phyloP scores from a whole-genome alignment of 2,329 filamentous ascomycete species.

The Zasmidium angulare region DNA sequence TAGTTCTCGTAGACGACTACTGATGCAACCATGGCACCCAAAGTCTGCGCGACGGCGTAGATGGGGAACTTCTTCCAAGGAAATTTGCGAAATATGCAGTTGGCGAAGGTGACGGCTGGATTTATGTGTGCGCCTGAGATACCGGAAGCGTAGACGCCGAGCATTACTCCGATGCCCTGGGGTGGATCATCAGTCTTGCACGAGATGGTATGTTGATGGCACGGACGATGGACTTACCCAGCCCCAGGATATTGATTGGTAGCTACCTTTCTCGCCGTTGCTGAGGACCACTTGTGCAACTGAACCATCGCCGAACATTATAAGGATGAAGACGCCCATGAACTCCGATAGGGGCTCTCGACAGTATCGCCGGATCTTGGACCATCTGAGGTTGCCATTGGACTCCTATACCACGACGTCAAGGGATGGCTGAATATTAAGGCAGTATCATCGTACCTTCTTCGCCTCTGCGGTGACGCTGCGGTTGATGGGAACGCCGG shows the following conservation, averaged over 20 bases:
- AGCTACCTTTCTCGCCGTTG: constrained; percentile 47
- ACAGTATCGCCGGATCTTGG: constrained; percentile 50
- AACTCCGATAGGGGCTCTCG: constrained; percentile 68
- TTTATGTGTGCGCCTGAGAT: constrained; percentile 39
- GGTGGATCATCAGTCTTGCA: constrained; percentile 15
- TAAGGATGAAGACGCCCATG: constrained; percentile 62
- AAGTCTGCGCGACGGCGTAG: constrained; percentile 57
- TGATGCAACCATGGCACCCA: constrained; percentile 63
- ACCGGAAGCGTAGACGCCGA: constrained; percentile 51
- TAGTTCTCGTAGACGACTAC: constrained; percentile 46
- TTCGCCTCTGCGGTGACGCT: constrained; percentile 26
- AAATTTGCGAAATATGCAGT: constrained; percentile 62
- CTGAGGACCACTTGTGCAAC: constrained; percentile 69
- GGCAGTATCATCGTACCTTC: constrained; percentile 33
- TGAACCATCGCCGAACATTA: constrained; percentile 67
- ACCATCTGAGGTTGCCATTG: constrained; percentile 48
- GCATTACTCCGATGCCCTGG: constrained; percentile 63
- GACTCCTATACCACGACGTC: background rate
- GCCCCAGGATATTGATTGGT: constrained; percentile 49
- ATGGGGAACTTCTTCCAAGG: constrained; percentile 64
- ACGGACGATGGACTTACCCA: constrained; percentile 23
- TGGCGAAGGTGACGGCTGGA: constrained; percentile 66
- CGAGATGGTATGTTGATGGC: no score
- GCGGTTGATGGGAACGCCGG: constrained; percentile 31
- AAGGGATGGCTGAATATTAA: background rate